phyloP scores from a whole-genome alignment of 2,329 filamentous ascomycete species.

The Fusarium sp. region DNA sequence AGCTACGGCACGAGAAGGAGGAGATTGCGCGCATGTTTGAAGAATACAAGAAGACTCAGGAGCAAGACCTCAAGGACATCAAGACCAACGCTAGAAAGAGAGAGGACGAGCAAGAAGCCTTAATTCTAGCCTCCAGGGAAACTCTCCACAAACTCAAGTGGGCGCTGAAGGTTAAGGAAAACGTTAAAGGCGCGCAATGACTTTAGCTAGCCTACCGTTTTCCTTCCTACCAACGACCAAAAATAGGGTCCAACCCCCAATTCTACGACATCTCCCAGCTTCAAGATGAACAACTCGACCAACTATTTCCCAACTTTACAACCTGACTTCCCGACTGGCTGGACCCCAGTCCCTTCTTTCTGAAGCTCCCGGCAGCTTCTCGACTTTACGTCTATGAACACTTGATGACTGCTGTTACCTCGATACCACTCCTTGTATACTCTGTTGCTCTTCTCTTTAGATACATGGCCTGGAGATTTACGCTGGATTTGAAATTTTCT shows the following conservation, averaged over 20 bases:
- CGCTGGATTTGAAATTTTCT: slow-evolving; percentile 42
- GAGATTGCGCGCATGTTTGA: slow-evolving; percentile 72
- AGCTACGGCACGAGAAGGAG: slow-evolving; percentile 71
- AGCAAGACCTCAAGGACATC: slow-evolving; percentile 70
- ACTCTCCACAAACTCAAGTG: slow-evolving; percentile 78
- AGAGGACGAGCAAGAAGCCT: slow-evolving; percentile 71
- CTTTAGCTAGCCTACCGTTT: neutral
- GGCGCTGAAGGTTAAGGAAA: slow-evolving; percentile 77
- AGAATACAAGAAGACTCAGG: slow-evolving; percentile 74
- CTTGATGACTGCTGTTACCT: slow-evolving; percentile 37
- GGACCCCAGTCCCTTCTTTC: slow-evolving; percentile 14
- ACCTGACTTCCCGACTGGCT: slow-evolving; percentile 12
- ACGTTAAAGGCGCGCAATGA: slow-evolving; percentile 67
- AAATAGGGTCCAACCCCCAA: neutral
- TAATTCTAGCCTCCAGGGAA: slow-evolving; percentile 70
- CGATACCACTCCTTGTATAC: slow-evolving; percentile 48
- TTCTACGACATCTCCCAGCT: neutral
- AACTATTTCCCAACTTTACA: neutral
- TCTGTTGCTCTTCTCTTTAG: slow-evolving; percentile 34
- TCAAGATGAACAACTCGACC: slow-evolving; percentile 3
- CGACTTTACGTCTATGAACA: slow-evolving; percentile 36
- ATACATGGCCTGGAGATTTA: slow-evolving; percentile 46
- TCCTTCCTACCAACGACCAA: neutral
- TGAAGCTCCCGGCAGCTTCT: slow-evolving; percentile 22
- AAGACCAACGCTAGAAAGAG: slow-evolving; percentile 68